Conservation (phyloP, 208 protist genomes). For the Trichomonas tenax region DNA sequence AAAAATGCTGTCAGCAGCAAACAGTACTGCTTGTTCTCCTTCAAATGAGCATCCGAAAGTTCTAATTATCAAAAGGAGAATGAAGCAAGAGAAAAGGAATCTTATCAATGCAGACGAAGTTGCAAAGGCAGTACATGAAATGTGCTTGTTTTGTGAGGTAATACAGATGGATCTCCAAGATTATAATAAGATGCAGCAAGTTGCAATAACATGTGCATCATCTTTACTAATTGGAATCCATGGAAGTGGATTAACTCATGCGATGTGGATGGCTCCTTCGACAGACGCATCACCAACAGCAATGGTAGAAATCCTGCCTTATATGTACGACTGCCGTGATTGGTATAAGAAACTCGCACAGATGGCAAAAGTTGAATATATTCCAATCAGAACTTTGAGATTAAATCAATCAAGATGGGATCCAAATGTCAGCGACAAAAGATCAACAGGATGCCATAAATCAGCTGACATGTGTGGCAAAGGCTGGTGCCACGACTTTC, state of each 20-base stretch:
- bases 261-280: background rate
- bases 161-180: background rate
- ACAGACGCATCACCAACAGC: background rate
- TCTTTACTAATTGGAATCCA: background rate
- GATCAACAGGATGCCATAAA: background rate
- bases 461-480: background rate
- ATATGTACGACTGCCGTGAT: background rate
- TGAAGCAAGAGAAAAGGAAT: background rate
- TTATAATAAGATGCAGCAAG: background rate
- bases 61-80: background rate
- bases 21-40: background rate
- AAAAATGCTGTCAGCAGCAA: background rate
- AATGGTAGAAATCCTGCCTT: background rate
- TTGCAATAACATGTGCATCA: background rate
- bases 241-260: conserved; percentile 1
- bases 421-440: background rate
- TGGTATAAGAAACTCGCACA: background rate
- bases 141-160: background rate
- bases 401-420: background rate
- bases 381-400: background rate
- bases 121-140: background rate
- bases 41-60: background rate
- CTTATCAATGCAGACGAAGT: background rate
- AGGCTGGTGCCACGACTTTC: background rate
- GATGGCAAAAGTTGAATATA: background rate